Base-by-base conservation (phyloP, 805 yeast genomes). In the Candida railenensis region DNA sequence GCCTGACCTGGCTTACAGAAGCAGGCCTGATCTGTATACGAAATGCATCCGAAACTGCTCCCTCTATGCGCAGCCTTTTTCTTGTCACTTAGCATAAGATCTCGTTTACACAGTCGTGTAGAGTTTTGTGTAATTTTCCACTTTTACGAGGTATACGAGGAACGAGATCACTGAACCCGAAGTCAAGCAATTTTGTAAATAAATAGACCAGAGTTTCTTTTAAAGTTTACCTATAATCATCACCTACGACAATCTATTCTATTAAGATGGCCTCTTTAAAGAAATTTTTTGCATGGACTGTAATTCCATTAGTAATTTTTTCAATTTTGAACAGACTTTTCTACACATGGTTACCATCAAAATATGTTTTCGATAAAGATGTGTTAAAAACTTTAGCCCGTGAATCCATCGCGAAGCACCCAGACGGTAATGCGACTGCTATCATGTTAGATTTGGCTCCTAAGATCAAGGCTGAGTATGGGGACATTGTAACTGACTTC, bases 401-500 rank as follows among this genome's bases (percentile, higher is more conserved):
- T 53, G 77, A 73, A 22, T 83, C 80, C 3, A 62, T 87, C 42
- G 65, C 67, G 9, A 69, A 66, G 39, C 74, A 85, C 51, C 77
- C 82, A 39, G 81, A 80, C 33, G 77, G 74, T 0, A 77, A 85
- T 54, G 76, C 87, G 32, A 81, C 86, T 5, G 82, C 75, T 2
- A 65, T 91, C 48, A 71, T 91, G 65, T 62, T 71, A 16, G 87
- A 79, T 42, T 69, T 92, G 50, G 80, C 87, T 30, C 74, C 75
- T 2, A 74, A 68, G 30, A 63, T 91, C 48, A 73, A 82, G 50
- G 71, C 65, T 2, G 79, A 73, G 40, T 94, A 94, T 63, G 96
- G 96, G 11, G 82, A 81, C 5, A 62, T 77, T 54, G 79, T 92
- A 67, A 88, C 88, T 67, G 82, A 82, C 53, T 75, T 85, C 54